phyloP scores from a whole-genome alignment of 1,284 basidiomycete species.

The Apiotrichum veenhuisii region DNA sequence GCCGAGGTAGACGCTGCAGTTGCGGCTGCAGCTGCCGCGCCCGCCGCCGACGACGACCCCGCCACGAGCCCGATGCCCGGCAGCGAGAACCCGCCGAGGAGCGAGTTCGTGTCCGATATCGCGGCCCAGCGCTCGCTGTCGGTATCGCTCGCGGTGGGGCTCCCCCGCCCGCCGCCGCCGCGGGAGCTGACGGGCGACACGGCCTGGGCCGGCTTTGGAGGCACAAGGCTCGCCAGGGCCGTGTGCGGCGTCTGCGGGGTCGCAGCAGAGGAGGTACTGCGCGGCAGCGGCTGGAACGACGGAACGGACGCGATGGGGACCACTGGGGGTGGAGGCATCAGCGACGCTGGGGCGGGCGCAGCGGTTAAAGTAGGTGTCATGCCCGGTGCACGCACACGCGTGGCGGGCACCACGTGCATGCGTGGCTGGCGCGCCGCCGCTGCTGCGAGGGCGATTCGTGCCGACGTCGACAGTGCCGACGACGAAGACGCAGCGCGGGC shows the following conservation, averaged over 20 bases:
- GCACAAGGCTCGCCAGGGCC: neutral
- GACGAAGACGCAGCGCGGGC: neutral
- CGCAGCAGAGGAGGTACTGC: too few species aligned
- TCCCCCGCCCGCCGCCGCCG: too few species aligned
- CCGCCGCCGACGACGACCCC: neutral
- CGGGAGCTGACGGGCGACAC: neutral
- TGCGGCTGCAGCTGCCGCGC: neutral
- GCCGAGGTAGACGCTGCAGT: neutral
- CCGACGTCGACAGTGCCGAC: too few species aligned
- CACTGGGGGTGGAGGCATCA: neutral
- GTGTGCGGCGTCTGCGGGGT: neutral
- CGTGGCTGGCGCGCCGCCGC: too few species aligned
- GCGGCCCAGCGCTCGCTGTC: neutral
- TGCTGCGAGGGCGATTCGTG: too few species aligned
- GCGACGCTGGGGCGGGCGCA: neutral
- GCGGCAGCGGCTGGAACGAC: neutral
- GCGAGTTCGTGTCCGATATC: neutral
- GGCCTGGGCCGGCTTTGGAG: neutral
- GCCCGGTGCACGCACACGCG: neutral
- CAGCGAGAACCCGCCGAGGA: constrained; percentile 1
- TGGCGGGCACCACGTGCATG: too few species aligned
- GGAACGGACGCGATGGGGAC: neutral
- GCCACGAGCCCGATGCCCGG: constrained; percentile 1
- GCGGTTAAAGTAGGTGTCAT: neutral
- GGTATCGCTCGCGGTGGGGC: neutral